Conservation (phyloP, 164 flowering plant genomes). For the Aristolochia fimbriata region DNA sequence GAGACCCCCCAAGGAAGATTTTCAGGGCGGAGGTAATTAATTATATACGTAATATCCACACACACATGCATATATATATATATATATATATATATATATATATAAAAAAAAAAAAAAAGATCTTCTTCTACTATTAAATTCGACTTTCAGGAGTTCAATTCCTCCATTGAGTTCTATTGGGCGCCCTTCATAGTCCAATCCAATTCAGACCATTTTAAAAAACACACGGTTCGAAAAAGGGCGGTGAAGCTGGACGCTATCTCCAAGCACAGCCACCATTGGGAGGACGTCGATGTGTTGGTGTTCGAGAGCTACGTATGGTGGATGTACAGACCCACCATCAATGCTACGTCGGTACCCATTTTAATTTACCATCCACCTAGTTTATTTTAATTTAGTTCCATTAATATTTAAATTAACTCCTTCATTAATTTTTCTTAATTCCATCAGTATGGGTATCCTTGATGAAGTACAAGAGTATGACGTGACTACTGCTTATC, state of each 20-base stretch:
- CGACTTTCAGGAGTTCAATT: constrained; percentile 54
- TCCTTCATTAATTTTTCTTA: background rate
- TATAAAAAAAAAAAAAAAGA: too few relatives aligned
- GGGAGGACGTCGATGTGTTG: constrained; percentile 68
- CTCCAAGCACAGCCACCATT: constrained; percentile 57
- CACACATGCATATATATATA: too few relatives aligned
- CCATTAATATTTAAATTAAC: too few relatives aligned
- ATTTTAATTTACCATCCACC: background rate
- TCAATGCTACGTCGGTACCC: constrained; percentile 70
- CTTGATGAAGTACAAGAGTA: constrained; percentile 42
- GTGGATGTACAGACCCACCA: constrained; percentile 88
- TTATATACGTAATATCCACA: too few relatives aligned
- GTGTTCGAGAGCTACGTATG: constrained; percentile 90
- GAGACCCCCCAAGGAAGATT: constrained; percentile 69
- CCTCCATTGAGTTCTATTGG: constrained; percentile 77
- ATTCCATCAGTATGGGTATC: constrained; percentile 34
- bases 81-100: too few relatives aligned
- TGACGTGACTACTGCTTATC: constrained; percentile 70
- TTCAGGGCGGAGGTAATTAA: constrained; percentile 59
- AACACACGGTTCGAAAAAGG: constrained; percentile 63
- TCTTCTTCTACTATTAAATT: background rate
- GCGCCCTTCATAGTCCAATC: constrained; percentile 94
- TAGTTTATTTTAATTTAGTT: background rate
- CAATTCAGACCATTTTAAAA: constrained; percentile 81
- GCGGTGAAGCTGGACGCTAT: constrained; percentile 75